Evolutionary conservation across 139 green algal genomes (phyloP), one percentile per base, ranked within the genome.

Genomic region (Chlamydomonas schloesseri): DNA sequence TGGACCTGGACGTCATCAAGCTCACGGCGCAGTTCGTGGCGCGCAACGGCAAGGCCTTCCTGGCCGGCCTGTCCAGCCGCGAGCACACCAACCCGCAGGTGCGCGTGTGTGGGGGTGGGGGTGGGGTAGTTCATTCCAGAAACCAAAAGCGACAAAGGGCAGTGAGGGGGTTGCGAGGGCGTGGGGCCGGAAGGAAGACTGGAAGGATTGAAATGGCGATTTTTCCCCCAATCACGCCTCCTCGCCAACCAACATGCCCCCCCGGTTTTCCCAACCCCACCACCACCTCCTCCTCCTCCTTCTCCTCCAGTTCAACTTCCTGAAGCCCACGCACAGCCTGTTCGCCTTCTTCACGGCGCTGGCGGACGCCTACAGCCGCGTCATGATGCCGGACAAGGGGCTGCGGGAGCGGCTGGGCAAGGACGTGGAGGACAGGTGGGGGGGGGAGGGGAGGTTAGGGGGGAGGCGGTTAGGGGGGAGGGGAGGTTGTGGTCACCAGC

Each of bases 11-110:
- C 86, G 87, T 97, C 29, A 98, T 99, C 82, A 97, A 98, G 91
- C 93, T 99, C 31, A 98, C 96, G 0, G 97, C 98, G 23, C 97
- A 99, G 91, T 98, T 98, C 86, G 96, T 98, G 57, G 98, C 98
- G 31, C 87, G 96, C 21, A 99, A 99, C 87, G 97, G 98, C 47
- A 97, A 98, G 75, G 89, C 31, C 53, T 97, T 97, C 89, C 90
- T 97, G 46, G 95, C 93, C 37, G 96, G 94, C 1, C 88, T 99
- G n/a, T 93, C 92, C 58, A 92, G 70, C 11, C 89, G 94, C 18
- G 97, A 99, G 93, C 93, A 97, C 72, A 92, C 79, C 53, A 98
- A 97, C 67, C 87, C 87, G 36, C 86, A 89, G 86, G 86, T 89
- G 71, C 5, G 82, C 1, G 42, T 9, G 65, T 13, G 65, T 20